phyloP scores from a whole-genome alignment of 148 eudicot species.

The Arbutus unedo region DNA sequence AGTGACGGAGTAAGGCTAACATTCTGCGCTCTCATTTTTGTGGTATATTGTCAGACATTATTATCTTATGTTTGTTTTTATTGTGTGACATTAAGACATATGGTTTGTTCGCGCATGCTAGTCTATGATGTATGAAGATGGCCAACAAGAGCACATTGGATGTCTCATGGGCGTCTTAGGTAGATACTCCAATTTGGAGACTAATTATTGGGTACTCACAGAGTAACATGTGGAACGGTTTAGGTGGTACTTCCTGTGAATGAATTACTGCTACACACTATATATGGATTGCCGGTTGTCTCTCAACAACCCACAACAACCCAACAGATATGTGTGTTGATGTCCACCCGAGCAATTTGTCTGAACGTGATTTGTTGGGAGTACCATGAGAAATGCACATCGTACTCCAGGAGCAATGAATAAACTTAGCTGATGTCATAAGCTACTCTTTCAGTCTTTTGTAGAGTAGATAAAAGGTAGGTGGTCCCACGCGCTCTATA shows the following conservation, averaged over 20 bases:
- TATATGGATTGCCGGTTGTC: too few relatives aligned
- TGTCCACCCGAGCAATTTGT: too few relatives aligned
- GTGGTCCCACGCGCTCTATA: background rate
- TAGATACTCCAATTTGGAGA: background rate
- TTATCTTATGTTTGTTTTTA: background rate
- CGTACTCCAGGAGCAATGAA: too few relatives aligned
- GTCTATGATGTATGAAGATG: background rate
- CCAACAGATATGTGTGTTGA: too few relatives aligned
- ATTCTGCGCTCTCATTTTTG: conserved; percentile 10
- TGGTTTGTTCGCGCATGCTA: background rate
- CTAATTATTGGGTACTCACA: too few relatives aligned
- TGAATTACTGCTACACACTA: background rate
- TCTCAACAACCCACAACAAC: too few relatives aligned
- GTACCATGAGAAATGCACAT: too few relatives aligned
- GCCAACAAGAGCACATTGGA: background rate
- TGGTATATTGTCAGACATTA: background rate
- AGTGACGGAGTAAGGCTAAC: conserved; percentile 81
- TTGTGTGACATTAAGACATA: background rate
- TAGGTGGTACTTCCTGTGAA: too few relatives aligned
- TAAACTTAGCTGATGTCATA: background rate
- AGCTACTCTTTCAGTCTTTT: background rate
- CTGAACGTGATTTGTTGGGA: too few relatives aligned
- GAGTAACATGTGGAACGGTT: too few relatives aligned
- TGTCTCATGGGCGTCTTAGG: background rate
- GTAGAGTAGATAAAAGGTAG: background rate